These are phyloP conservation scores for Erythrophleum ivorense DNA, from an alignment of 331 rosid genomes.

Conservation along the genomic window DNA sequence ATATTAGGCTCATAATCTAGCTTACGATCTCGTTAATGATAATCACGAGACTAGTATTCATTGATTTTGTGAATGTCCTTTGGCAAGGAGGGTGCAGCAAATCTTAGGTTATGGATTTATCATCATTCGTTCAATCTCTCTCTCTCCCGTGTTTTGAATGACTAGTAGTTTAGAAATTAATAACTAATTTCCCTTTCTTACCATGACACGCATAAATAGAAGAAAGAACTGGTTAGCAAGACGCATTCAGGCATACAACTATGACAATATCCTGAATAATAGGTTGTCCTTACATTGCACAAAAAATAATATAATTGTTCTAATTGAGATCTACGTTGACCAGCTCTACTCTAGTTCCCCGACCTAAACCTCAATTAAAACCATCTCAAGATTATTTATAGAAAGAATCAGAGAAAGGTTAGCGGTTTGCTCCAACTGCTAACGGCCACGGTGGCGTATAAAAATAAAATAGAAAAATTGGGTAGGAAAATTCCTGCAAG, in stretches of 20 bases:
- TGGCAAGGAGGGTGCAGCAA: too few species aligned
- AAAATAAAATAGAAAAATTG: constrained; percentile 7
- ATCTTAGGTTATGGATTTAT: too few species aligned
- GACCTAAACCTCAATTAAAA: constrained; percentile 40
- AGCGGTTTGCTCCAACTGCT: constrained; percentile 46
- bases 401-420: constrained; percentile 43
- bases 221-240: neutral
- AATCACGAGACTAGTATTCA: too few species aligned
- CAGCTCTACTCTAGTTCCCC: constrained; percentile 36
- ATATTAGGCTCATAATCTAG: too few species aligned
- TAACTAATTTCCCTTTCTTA: neutral
- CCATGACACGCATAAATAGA: neutral
- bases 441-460: constrained; percentile 29
- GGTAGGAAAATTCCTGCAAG: constrained; percentile 40
- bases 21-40: too few species aligned
- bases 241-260: neutral
- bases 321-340: constrained; percentile 41
- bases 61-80: too few species aligned
- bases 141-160: too few species aligned
- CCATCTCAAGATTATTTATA: constrained; percentile 48
- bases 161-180: too few species aligned
- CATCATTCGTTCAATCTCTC: too few species aligned
- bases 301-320: constrained; percentile 29
- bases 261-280: too few species aligned
- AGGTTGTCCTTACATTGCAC: too few species aligned